phyloP scores from a whole-genome alignment of 2,329 filamentous ascomycete genomes.

The Fusarium nematophilum region DNA sequence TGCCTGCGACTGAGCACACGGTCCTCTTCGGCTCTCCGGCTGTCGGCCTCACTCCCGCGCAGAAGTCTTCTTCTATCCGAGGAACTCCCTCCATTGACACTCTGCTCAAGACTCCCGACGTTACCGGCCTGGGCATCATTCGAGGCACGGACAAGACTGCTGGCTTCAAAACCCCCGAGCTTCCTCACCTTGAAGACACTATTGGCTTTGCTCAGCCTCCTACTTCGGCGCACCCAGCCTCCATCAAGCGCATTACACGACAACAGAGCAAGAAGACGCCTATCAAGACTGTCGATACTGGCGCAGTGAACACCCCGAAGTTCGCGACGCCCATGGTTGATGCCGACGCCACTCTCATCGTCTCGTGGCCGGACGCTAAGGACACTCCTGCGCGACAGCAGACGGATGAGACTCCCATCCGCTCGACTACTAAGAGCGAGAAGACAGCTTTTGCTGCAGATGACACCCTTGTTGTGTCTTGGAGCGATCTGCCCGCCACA shows the following conservation, averaged over 20 bases:
- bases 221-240: neutral
- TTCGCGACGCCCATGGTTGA: neutral
- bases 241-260: conserved; percentile 3
- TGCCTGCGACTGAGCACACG: conserved; percentile 17
- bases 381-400: neutral
- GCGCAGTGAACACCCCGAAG: neutral
- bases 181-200: conserved; percentile 15
- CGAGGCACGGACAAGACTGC: neutral
- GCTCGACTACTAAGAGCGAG: neutral
- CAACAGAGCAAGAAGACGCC: conserved; percentile 14
- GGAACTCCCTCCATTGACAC: conserved; percentile 1
- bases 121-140: conserved; percentile 7
- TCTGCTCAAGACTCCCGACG: conserved; percentile 12
- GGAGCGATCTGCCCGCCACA: neutral
- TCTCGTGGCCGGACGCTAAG: conserved; percentile 3
- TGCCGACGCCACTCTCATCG: neutral
- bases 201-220: conserved; percentile 6
- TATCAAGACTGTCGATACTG: neutral
- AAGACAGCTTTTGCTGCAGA: neutral
- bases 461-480: neutral
- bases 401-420: neutral
- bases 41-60: neutral
- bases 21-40: conserved; percentile 5
- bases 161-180: conserved; percentile 18
- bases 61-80: neutral